These are phyloP conservation scores for Paulownia fortunei DNA, from an alignment of 257 asterid species.

Conservation along the genomic window DNA sequence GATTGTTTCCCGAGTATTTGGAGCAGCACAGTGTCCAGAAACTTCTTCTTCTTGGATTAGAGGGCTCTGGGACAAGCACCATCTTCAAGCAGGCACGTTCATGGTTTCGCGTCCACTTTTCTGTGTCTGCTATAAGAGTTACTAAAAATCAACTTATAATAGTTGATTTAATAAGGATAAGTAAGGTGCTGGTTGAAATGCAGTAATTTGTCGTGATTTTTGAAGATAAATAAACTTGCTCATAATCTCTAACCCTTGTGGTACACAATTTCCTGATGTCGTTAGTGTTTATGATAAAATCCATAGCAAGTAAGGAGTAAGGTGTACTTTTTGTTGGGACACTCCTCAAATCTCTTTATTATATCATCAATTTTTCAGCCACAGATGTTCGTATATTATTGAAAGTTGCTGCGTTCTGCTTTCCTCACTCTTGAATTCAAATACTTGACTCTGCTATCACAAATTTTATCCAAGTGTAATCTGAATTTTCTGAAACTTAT, in stretches of 20 bases:
- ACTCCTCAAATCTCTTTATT: neutral
- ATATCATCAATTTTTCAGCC: neutral
- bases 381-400: neutral
- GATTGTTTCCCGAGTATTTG: constrained; percentile 43
- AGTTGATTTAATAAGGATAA: neutral
- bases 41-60: constrained; percentile 72
- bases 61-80: constrained; percentile 74
- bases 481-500: neutral
- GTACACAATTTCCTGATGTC: neutral
- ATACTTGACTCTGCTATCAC: neutral
- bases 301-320: neutral
- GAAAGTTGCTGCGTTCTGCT: neutral
- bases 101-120: neutral
- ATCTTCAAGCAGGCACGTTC: constrained; percentile 72
- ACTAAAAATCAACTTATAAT: neutral
- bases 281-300: neutral
- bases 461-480: neutral
- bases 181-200: neutral
- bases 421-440: neutral
- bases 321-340: neutral
- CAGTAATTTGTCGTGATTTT: neutral
- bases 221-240: neutral
- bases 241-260: neutral
- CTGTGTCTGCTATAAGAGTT: neutral
- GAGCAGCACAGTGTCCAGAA: constrained; percentile 55